These are phyloP conservation scores for Emergomyces orientalis DNA, from an alignment of 2,329 filamentous ascomycete species.

Conservation along the genomic window DNA sequence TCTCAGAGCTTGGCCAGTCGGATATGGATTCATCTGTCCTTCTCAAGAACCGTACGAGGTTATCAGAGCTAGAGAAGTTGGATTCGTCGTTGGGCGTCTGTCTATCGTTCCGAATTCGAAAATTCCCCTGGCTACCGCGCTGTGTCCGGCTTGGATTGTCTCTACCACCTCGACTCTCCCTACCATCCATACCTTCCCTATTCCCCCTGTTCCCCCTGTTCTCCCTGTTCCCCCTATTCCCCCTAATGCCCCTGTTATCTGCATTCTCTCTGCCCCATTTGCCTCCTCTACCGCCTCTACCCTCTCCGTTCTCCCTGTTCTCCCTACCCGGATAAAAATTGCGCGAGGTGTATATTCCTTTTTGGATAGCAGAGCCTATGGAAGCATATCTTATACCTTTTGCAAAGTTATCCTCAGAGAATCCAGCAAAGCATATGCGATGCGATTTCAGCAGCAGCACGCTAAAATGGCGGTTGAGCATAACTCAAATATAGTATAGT, in stretches of 20 bases:
- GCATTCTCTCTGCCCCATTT: too few relatives aligned
- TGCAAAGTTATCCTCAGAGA: background rate
- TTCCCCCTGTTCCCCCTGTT: background rate
- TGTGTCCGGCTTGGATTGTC: background rate
- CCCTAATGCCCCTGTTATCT: background rate
- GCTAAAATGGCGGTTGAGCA: constrained; percentile 5
- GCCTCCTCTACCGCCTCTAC: too few relatives aligned
- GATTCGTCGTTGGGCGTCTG: background rate
- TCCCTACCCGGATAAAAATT: background rate
- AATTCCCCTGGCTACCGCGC: background rate
- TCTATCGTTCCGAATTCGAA: background rate
- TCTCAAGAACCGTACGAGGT: background rate
- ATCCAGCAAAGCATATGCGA: background rate
- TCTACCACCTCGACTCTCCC: background rate
- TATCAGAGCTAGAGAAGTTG: background rate
- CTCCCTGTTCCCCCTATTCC: background rate
- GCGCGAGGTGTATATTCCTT: constrained; percentile 15
- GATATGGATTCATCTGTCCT: background rate
- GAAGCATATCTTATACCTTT: constrained; percentile 41
- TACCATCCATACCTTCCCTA: background rate
- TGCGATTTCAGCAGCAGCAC: constrained; percentile 2
- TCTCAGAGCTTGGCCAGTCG: background rate
- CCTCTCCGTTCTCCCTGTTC: background rate
- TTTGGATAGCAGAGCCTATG: constrained; percentile 56
- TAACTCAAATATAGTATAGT: background rate